These are phyloP conservation scores for Diaporthe humulicola DNA, from an alignment of 2,329 filamentous ascomycete genomes.

Conservation along the genomic window DNA sequence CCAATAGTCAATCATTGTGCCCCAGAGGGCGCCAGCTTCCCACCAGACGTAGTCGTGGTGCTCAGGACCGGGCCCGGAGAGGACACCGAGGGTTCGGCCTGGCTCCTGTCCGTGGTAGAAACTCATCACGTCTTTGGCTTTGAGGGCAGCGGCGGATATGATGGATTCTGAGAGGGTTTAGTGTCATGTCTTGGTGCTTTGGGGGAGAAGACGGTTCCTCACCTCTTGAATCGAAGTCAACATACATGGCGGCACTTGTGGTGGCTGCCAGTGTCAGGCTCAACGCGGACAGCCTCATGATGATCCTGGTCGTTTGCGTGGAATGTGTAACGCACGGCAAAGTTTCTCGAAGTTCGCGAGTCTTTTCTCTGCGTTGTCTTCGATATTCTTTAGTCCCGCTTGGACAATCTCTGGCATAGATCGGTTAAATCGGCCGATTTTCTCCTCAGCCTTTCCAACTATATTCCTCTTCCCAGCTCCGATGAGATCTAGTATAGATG, in stretches of 20 bases:
- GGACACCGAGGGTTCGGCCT: slow-evolving; percentile 64
- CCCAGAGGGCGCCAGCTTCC: slow-evolving; percentile 78
- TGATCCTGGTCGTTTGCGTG: neutral
- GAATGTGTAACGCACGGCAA: neutral
- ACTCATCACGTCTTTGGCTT: slow-evolving; percentile 64
- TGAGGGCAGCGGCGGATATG: slow-evolving; percentile 56
- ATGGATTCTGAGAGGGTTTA: slow-evolving; percentile 56
- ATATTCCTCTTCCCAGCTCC: neutral
- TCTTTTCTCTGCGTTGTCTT: neutral
- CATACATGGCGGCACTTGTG: neutral
- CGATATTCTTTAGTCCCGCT: neutral
- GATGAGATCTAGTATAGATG: neutral
- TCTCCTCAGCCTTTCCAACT: neutral
- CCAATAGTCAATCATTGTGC: slow-evolving; percentile 78
- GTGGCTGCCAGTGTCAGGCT: neutral
- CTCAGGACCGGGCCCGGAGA: slow-evolving; percentile 65
- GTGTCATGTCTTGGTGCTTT: neutral
- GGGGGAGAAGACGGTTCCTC: neutral
- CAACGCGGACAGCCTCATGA: neutral
- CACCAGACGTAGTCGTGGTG: slow-evolving; percentile 78
- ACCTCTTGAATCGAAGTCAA: slow-evolving; percentile 7
- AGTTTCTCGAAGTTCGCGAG: neutral
- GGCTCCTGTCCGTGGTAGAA: slow-evolving; percentile 64
- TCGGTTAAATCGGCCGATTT: neutral
- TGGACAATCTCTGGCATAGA: neutral